Evolutionary conservation across 192 early-diverging fungal genomes (phyloP).

Genomic region (Kappamyces sp.): DNA sequence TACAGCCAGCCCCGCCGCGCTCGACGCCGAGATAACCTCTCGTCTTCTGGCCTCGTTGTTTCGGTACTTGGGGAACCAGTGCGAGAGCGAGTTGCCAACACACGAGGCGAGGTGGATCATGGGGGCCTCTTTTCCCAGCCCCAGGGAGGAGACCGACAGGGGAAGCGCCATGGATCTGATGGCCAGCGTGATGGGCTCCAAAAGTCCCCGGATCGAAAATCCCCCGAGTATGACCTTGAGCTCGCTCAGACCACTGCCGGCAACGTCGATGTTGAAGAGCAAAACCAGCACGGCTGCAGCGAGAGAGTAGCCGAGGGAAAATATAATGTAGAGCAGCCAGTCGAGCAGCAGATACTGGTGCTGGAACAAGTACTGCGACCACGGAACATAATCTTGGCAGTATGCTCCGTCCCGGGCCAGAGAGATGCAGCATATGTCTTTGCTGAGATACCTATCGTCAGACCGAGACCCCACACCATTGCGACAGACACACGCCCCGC

Average conservation of each 20-base stretch:
- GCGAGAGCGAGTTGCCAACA: conserved; percentile 77
- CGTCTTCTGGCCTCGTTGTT: conserved; percentile 88
- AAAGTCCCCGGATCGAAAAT: conserved; percentile 7
- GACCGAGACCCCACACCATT: conserved; percentile 78
- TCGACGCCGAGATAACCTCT: conserved; percentile 88
- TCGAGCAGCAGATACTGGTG: conserved; percentile 88
- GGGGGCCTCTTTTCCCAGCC: conserved; percentile 93
- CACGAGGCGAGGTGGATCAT: conserved; percentile 90
- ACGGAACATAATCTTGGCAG: conserved; percentile 70
- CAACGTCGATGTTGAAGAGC: conserved; percentile 3
- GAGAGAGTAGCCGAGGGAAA: not conserved
- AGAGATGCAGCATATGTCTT: conserved; percentile 80
- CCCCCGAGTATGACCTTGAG: conserved; percentile 3
- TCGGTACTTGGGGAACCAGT: conserved; percentile 86
- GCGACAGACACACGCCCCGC: conserved; percentile 83
- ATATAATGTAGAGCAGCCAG: conserved; percentile 21
- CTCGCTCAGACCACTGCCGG: conserved; percentile 5
- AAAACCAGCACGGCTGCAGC: conserved; percentile 1
- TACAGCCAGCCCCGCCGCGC: conserved; percentile 87
- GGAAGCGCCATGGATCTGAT: conserved; percentile 5
- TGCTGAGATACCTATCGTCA: conserved; percentile 80
- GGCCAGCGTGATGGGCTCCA: not conserved
- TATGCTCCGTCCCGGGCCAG: conserved; percentile 17
- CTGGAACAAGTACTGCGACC: conserved; percentile 39
- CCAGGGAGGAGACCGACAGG: conserved; percentile 34